Percentiles rank a stretch among this genome's conserved stretches.
These are phyloP conservation scores for Fomitopsis serialis DNA, from an alignment of 768 basidiomycete species.

Conservation along the genomic window DNA sequence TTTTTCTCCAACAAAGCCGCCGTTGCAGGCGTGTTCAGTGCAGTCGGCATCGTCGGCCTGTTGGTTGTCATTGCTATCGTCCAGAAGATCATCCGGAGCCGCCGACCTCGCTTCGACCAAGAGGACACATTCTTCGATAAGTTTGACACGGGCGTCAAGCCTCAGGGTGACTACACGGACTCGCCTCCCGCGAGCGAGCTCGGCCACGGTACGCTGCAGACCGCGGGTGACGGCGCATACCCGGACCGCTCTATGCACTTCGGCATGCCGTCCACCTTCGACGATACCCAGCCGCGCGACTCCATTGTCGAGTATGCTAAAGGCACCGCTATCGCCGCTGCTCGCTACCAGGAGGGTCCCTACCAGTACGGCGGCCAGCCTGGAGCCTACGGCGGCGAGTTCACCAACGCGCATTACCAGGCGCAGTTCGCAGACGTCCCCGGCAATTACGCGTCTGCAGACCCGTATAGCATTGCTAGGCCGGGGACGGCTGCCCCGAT, in stretches of 20 bases:
- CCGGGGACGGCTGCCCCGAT: conserved; percentile 7
- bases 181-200: conserved; percentile 9
- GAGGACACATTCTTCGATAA: conserved; percentile 26
- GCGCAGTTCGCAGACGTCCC: conserved; percentile 5
- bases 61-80: conserved; percentile 25
- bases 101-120: conserved; percentile 21
- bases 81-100: conserved; percentile 27
- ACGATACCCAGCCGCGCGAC: conserved; percentile 20
- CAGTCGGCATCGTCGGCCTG: conserved; percentile 32
- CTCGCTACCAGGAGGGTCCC: conserved; percentile 14
- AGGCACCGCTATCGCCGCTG: conserved; percentile 18
- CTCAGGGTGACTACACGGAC: conserved; percentile 5
- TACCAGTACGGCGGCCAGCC: conserved; percentile 21
- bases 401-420: conserved; percentile 1
- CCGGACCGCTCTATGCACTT: conserved; percentile 23
- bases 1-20: conserved; percentile 44
- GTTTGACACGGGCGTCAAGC: conserved; percentile 20
- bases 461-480: conserved; percentile 12
- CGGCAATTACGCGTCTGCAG: conserved; percentile 10
- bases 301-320: conserved; percentile 24
- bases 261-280: conserved; percentile 15
- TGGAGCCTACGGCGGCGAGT: conserved; percentile 7
- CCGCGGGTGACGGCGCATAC: conserved; percentile 19
- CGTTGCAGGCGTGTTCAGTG: conserved; percentile 40
- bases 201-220: conserved; percentile 9